Conservation (phyloP, 75 land plant genomes). For the Picea glauca region DNA sequence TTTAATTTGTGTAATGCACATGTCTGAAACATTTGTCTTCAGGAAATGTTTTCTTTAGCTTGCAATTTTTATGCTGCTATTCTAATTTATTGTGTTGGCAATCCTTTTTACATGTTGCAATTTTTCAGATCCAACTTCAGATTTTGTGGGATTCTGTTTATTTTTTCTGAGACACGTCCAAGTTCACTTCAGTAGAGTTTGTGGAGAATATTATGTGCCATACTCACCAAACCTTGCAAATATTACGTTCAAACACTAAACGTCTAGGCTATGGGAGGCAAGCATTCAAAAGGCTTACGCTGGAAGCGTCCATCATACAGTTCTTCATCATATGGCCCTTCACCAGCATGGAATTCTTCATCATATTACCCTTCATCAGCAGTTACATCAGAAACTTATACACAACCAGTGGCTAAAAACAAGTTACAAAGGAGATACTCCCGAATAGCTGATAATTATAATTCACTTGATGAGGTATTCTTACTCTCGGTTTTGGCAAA, state of each 20-base stretch:
- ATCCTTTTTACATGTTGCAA: background rate
- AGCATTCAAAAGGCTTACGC: background rate
- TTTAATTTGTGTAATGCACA: slow-evolving; percentile 2
- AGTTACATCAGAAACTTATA: background rate
- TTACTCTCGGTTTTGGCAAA: background rate
- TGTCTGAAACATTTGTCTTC: background rate
- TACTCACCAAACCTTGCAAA: background rate
- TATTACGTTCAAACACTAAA: background rate
- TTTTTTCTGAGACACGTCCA: background rate
- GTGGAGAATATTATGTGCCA: slow-evolving; percentile 7
- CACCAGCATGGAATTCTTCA: slow-evolving; percentile 1
- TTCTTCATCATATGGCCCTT: background rate
- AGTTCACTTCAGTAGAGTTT: background rate
- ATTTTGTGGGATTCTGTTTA: background rate
- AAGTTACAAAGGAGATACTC: slow-evolving; percentile 11
- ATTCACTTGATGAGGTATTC: slow-evolving; percentile 10
- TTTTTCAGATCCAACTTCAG: background rate
- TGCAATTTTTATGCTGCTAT: background rate
- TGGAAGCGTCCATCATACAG: background rate
- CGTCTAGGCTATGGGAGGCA: slow-evolving; percentile 6
- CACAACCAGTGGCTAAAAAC: background rate
- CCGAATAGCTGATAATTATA: slow-evolving; percentile 7
- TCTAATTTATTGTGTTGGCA: background rate
- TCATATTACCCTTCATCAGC: background rate
- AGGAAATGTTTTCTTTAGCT: background rate